phyloP scores from a whole-genome alignment of 2,329 filamentous ascomycete species.

The Calonectria hawksworthii region DNA sequence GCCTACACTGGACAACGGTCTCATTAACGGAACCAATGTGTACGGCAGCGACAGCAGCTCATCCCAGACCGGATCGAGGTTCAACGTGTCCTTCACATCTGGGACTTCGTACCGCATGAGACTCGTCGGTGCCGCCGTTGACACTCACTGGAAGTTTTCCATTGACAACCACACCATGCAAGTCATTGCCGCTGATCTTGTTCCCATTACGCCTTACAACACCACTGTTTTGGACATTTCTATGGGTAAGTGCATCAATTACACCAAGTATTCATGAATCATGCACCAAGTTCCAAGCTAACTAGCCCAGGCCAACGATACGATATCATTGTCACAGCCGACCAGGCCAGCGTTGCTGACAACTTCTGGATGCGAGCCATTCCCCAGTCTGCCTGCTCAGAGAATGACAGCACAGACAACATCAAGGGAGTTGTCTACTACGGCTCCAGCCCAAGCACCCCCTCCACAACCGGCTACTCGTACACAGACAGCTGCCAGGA shows the following conservation, averaged over 20 bases:
- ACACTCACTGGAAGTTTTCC: constrained; percentile 59
- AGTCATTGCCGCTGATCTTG: constrained; percentile 69
- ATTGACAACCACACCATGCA: constrained; percentile 69
- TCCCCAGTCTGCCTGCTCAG: constrained; percentile 58
- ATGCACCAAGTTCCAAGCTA: not conserved
- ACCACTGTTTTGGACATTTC: constrained; percentile 51
- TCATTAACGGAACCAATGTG: constrained; percentile 58
- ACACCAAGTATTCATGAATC: too few relatives aligned
- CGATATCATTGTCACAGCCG: constrained; percentile 62
- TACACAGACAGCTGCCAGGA: constrained; percentile 51
- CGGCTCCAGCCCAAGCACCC: constrained; percentile 40
- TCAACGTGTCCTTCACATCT: constrained; percentile 53
- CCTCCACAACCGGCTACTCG: constrained; percentile 28
- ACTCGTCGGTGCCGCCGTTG: constrained; percentile 60
- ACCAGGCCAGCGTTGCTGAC: constrained; percentile 48
- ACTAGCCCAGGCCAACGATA: constrained; percentile 59
- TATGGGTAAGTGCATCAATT: not conserved
- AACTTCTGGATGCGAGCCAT: constrained; percentile 66
- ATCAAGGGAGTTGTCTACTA: constrained; percentile 65
- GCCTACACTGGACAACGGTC: constrained; percentile 59
- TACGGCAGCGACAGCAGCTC: constrained; percentile 45
- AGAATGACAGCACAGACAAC: constrained; percentile 56
- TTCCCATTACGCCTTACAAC: constrained; percentile 68
- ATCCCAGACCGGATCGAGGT: constrained; percentile 47
- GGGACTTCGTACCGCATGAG: constrained; percentile 61